phyloP scores from a whole-genome alignment of 768 basidiomycete genomes.

The Lactarius vividus region DNA sequence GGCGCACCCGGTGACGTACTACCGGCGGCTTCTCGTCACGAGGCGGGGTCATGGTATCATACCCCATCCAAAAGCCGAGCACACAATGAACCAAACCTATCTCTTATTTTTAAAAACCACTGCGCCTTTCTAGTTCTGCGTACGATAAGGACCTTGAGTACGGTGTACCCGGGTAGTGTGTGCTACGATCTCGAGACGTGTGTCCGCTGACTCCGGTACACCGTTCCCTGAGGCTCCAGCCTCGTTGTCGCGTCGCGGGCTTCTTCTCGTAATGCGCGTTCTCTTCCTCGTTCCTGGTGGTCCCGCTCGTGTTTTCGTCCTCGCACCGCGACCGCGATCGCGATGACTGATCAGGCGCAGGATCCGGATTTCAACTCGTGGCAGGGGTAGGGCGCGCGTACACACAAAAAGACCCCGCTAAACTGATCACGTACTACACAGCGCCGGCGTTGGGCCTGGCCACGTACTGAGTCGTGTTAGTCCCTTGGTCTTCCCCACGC shows the following conservation, averaged over 20 bases:
- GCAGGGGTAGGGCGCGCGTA: neutral
- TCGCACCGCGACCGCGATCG: neutral
- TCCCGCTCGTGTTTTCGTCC: neutral
- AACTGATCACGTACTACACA: neutral
- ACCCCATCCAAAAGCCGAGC: neutral
- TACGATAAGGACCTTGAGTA: neutral
- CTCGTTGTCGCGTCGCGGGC: neutral
- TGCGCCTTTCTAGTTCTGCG: neutral
- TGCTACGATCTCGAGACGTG: neutral
- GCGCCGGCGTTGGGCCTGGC: neutral
- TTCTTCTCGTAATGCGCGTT: neutral
- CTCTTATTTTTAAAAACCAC: neutral
- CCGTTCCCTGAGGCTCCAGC: neutral
- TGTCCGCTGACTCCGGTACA: neutral
- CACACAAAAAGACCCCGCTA: neutral
- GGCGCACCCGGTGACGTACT: neutral
- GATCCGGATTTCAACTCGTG: neutral
- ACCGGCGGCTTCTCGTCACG: constrained; percentile 1
- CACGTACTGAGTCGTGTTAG: neutral
- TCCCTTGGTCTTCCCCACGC: neutral
- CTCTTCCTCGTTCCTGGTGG: neutral
- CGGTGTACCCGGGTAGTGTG: neutral
- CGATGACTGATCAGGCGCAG: neutral
- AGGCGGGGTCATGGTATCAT: neutral
- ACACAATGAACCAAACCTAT: too few relatives aligned